These are phyloP conservation scores for Hericium rajendrae DNA, from an alignment of 768 basidiomycete species.

Conservation along the genomic window DNA sequence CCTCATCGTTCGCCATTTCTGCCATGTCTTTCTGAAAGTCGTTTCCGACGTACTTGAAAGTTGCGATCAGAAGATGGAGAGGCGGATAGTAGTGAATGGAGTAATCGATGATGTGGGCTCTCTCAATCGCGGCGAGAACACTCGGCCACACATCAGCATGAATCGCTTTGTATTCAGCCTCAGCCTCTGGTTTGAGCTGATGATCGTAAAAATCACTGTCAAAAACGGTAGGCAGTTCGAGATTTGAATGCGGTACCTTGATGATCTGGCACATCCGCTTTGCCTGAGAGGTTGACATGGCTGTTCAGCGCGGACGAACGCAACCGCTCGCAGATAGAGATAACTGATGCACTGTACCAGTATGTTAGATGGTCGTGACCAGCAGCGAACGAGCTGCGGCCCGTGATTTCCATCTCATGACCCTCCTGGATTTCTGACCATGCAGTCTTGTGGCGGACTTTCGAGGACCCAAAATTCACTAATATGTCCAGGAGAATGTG, in stretches of 20 bases:
- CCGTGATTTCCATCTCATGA: no score
- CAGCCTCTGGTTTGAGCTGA: slow-evolving; percentile 47
- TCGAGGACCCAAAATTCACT: no score
- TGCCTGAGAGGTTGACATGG: slow-evolving; percentile 21
- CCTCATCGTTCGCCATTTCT: slow-evolving; percentile 48
- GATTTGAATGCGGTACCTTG: slow-evolving; percentile 33
- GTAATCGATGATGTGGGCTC: slow-evolving; percentile 63
- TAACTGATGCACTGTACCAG: no score
- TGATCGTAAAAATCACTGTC: neutral
- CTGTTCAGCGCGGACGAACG: neutral
- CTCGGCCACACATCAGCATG: slow-evolving; percentile 62
- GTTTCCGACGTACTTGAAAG: slow-evolving; percentile 62
- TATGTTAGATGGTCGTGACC: no score
- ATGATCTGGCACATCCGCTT: slow-evolving; percentile 69
- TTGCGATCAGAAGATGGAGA: slow-evolving; percentile 62
- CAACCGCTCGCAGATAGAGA: no score
- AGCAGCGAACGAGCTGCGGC: no score
- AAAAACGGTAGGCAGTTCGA: neutral
- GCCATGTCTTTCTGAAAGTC: slow-evolving; percentile 64
- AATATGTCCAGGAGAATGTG: no score
- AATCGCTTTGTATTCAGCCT: slow-evolving; percentile 43
- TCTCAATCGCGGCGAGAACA: slow-evolving; percentile 52
- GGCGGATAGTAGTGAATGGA: slow-evolving; percentile 64
- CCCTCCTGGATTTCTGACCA: no score
- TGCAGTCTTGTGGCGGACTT: no score